These are phyloP conservation scores for Plasmodium vinckei DNA, from an alignment of 169 alveolate species.

Conservation along the genomic window DNA sequence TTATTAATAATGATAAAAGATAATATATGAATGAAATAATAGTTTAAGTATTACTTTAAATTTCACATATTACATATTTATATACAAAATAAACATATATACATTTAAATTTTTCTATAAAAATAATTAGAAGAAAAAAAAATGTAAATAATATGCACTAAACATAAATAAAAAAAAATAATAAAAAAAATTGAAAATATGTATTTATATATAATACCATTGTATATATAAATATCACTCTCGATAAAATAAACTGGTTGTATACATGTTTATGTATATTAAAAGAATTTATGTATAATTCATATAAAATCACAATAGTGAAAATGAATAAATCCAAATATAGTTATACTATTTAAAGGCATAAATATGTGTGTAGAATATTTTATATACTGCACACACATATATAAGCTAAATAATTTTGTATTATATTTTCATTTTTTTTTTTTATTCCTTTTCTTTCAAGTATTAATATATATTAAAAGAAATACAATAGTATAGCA, in stretches of 20 bases:
- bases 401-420: background rate
- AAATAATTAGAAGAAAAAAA: background rate
- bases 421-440: background rate
- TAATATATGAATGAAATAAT: background rate
- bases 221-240: background rate
- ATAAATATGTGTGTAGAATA: background rate
- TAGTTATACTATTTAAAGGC: conserved; percentile 7
- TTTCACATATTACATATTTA: conserved; percentile 18
- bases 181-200: background rate
- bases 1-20: too few species aligned
- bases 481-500: background rate
- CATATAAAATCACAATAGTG: conserved; percentile 6
- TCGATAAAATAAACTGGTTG: background rate
- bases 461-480: background rate
- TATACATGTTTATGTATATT: background rate
- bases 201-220: conserved; percentile 10
- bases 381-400: background rate
- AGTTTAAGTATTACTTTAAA: conserved; percentile 10
- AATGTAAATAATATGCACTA: background rate
- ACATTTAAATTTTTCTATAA: background rate
- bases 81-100: conserved; percentile 5
- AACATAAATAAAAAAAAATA: background rate
- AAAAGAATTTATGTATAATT: background rate
- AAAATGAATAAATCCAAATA: conserved; percentile 4
- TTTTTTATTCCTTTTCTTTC: conserved; percentile 4